phyloP scores from a whole-genome alignment of 2,329 filamentous ascomycete genomes.

The Xylariaceae sp. region DNA sequence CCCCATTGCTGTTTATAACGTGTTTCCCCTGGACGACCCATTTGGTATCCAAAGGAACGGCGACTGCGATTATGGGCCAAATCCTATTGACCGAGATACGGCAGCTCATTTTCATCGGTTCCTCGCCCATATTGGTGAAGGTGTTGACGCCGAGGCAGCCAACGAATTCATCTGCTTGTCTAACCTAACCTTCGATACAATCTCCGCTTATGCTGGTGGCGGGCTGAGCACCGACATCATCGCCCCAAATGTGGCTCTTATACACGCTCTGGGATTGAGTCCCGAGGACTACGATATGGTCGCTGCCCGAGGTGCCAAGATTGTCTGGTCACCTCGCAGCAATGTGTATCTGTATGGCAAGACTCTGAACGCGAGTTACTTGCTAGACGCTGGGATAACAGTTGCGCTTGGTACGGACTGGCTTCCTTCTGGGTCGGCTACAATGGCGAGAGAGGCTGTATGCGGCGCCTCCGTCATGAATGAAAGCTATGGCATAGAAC shows the following conservation, averaged over 20 bases:
- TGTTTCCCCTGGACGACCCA: conserved; percentile 38
- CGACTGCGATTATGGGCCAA: conserved; percentile 40
- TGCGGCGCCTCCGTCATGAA: conserved; percentile 28
- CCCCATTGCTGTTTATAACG: conserved; percentile 31
- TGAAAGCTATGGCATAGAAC: conserved; percentile 19
- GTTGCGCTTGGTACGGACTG: conserved; percentile 43
- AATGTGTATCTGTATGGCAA: conserved; percentile 41
- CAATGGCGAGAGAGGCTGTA: conserved; percentile 37
- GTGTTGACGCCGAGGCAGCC: conserved; percentile 36
- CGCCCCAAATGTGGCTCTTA: conserved; percentile 35
- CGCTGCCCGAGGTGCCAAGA: conserved; percentile 36
- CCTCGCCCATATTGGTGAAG: conserved; percentile 40
- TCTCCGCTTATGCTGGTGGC: conserved; percentile 27
- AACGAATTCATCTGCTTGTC: conserved; percentile 43
- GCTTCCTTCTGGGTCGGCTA: conserved; percentile 40
- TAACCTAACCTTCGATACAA: conserved; percentile 33
- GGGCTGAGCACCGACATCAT: conserved; percentile 39
- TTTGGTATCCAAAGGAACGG: conserved; percentile 33
- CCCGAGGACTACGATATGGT: conserved; percentile 36
- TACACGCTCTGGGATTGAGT: conserved; percentile 39
- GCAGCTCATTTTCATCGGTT: conserved; percentile 32
- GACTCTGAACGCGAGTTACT: conserved; percentile 37
- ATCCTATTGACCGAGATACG: conserved; percentile 24
- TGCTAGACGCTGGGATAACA: conserved; percentile 37
- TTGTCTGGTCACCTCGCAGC: conserved; percentile 42